Conservation (phyloP, 2,329 filamentous ascomycete species). For the Fusarium austroafricanum region DNA sequence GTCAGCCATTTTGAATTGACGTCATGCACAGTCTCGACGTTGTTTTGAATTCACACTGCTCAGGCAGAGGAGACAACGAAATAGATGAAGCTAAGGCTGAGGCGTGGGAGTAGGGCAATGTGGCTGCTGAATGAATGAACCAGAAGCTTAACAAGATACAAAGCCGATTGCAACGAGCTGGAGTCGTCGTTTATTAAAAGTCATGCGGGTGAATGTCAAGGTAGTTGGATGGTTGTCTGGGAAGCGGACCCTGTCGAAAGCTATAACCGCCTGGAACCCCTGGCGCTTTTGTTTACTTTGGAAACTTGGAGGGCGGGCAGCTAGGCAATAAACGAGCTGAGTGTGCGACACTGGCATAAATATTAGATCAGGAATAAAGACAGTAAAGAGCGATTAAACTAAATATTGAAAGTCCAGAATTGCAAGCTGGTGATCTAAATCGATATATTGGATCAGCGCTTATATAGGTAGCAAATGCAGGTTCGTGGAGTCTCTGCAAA, state of each 20-base stretch:
- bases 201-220: slow-evolving; percentile 31
- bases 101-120: neutral
- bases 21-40: slow-evolving; percentile 40
- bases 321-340: slow-evolving; percentile 4
- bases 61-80: slow-evolving; percentile 16
- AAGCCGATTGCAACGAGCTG: slow-evolving; percentile 15
- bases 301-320: slow-evolving; percentile 49
- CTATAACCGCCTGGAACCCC: slow-evolving; percentile 37
- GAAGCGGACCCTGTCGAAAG: slow-evolving; percentile 48
- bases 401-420: neutral
- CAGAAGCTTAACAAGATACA: slow-evolving; percentile 10
- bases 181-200: slow-evolving; percentile 38
- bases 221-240: slow-evolving; percentile 50
- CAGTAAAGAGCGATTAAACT: neutral
- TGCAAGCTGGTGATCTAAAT: neutral
- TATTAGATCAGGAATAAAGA: slow-evolving; percentile 13
- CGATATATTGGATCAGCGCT: neutral
- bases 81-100: slow-evolving; percentile 17
- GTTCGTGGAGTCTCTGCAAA: slow-evolving; percentile 33
- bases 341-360: slow-evolving; percentile 22
- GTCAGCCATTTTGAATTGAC: slow-evolving; percentile 62
- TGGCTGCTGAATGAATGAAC: slow-evolving; percentile 4
- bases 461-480: slow-evolving; percentile 31
- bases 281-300: slow-evolving; percentile 56
- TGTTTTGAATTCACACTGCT: slow-evolving; percentile 20